Evolutionary conservation across 164 flowering plant genomes (phyloP).

Genomic region (Santalum album): DNA sequence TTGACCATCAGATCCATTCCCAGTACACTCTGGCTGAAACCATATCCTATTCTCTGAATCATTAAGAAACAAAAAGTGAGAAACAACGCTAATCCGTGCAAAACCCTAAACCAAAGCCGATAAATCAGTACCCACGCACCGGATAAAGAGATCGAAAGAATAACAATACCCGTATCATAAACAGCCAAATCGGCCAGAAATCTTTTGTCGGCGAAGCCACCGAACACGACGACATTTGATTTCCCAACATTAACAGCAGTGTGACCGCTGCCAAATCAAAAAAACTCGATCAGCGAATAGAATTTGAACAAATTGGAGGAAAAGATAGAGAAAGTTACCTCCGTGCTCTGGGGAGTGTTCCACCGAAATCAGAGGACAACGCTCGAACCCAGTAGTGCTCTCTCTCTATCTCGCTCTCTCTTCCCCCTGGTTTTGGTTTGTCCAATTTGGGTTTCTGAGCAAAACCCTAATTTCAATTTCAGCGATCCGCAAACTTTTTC

Average conservation of each 20-base stretch:
- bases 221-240: conserved; percentile 79
- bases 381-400: conserved; percentile 93
- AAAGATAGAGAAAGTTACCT: conserved; percentile 29
- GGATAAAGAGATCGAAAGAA: too few species aligned
- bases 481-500: too few species aligned
- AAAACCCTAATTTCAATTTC: too few species aligned
- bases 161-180: conserved; percentile 71
- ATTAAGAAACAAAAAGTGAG: conserved; percentile 7
- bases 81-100: neutral
- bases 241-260: conserved; percentile 75
- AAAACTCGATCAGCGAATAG: neutral
- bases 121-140: neutral
- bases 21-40: conserved; percentile 94
- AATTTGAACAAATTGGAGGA: conserved; percentile 2
- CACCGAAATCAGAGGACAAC: conserved; percentile 68
- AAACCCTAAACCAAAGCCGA: neutral
- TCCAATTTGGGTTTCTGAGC: too few species aligned
- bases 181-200: conserved; percentile 73
- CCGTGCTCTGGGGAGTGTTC: conserved; percentile 71
- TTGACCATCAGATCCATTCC: conserved; percentile 77
- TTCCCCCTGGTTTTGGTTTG: too few species aligned
- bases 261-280: conserved; percentile 62
- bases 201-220: conserved; percentile 78
- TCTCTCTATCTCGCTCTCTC: conserved; percentile 13
- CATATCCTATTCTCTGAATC: conserved; percentile 77